phyloP scores from a whole-genome alignment of 2,329 filamentous ascomycete species.

The Fusarium napiforme region DNA sequence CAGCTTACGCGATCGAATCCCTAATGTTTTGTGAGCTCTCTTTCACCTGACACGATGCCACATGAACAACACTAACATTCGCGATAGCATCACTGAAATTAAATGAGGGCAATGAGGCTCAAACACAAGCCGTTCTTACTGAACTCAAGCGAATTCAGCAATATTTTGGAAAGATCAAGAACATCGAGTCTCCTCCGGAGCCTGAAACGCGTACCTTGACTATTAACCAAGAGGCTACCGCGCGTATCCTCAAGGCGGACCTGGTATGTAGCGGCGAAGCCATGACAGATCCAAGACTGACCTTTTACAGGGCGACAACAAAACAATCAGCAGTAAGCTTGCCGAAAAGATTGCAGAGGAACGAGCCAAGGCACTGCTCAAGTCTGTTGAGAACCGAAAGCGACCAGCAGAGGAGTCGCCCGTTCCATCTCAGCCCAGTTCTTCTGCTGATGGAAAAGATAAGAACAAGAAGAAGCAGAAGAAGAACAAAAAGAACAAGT shows the following conservation, averaged over 20 bases:
- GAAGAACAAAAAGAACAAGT: constrained; percentile 48
- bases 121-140: constrained; percentile 83
- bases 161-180: constrained; percentile 93
- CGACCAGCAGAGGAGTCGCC: constrained; percentile 52
- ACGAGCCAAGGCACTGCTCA: constrained; percentile 62
- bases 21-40: constrained; percentile 78
- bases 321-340: constrained; percentile 62
- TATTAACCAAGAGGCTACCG: constrained; percentile 80
- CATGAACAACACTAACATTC: neutral
- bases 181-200: constrained; percentile 67
- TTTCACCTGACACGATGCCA: too few species aligned
- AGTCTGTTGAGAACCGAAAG: constrained; percentile 58
- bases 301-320: constrained; percentile 58
- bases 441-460: constrained; percentile 28
- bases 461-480: constrained; percentile 51
- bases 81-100: constrained; percentile 75
- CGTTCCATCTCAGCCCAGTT: constrained; percentile 37
- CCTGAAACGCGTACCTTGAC: constrained; percentile 61
- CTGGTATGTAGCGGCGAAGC: constrained; percentile 64
- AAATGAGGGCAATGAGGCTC: constrained; percentile 78
- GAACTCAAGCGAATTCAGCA: constrained; percentile 89
- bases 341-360: constrained; percentile 68
- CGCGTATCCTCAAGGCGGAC: constrained; percentile 83
- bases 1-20: constrained; percentile 90
- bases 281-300: constrained; percentile 24